Base-by-base conservation (phyloP, 2,329 filamentous ascomycete genomes). In the Penicillium glabrum region DNA sequence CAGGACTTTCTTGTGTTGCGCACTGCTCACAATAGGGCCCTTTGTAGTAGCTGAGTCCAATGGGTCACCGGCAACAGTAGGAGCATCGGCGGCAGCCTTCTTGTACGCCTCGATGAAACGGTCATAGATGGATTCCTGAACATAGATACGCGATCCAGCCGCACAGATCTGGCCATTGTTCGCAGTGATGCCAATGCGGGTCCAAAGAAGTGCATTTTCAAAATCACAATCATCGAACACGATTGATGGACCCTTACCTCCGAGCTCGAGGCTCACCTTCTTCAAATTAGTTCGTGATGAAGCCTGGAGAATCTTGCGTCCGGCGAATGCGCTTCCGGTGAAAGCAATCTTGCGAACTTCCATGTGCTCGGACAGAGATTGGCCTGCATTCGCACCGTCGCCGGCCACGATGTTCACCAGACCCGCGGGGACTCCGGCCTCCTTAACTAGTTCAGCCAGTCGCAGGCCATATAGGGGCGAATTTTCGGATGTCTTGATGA, bases 401-500 rank as follows among this genome's bases (percentile, higher is more conserved):
- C 90, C 80, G 3, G 82, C 82, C 43, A 86, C 69, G 6, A 86
- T 80, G 55, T 80, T 83, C 51, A 87, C 76, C 6, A 83, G 82
- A 2, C 84, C 84, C 26, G 81, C 78, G 0, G 82, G 82, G 51
- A 86, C 80, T 0, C 82, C 81, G 11, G 82, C 81, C 58, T 81
- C 70, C 55, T 75, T 69, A 19, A 83, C 79, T 13, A 86, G 69
- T 39, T 65, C 48, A 0, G 63, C 82, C 8, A 86, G 66, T 1
- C 78, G 74, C 8, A 83, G 72, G 0, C 80, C 80, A 2, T 80
- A 65, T 0, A 74, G 80, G 7, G 85, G 79, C 0, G 83, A 83
- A 3, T 80, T 80, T 69, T 90, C 87, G 1, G 86, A 86, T 1
- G 85, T 84, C 11, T 90, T 90, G 35, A 83, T 78, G 16, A 92